phyloP scores from a whole-genome alignment of 2,329 filamentous ascomycete species.

The Stachybotrys chlorohalonatus region DNA sequence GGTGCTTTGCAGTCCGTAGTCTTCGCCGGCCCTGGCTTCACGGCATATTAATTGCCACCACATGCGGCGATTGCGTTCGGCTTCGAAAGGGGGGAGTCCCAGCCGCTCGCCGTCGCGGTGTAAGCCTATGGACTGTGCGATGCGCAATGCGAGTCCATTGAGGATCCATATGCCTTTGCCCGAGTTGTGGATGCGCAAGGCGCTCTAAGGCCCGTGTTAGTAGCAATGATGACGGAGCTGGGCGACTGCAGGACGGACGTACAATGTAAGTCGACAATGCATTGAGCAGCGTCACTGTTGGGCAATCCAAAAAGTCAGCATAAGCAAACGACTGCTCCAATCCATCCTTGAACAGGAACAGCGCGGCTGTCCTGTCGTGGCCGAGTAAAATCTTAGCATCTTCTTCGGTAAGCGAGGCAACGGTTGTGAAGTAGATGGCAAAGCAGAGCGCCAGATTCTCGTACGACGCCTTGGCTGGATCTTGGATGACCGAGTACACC shows the following conservation, averaged over 20 bases:
- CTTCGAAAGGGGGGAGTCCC: constrained; percentile 31
- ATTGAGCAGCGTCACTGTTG: constrained; percentile 24
- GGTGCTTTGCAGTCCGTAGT: constrained; percentile 9
- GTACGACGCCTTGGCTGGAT: constrained; percentile 14
- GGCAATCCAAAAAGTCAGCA: constrained; percentile 29
- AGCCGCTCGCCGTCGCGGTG: constrained; percentile 33
- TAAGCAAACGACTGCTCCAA: constrained; percentile 28
- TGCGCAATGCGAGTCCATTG: constrained; percentile 36
- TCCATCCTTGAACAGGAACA: constrained; percentile 20
- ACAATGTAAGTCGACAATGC: constrained; percentile 29
- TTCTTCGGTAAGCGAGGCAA: constrained; percentile 27
- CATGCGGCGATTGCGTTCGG: constrained; percentile 44
- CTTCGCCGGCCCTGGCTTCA: constrained; percentile 13
- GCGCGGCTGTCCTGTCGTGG: constrained; percentile 10
- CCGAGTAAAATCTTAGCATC: constrained; percentile 22
- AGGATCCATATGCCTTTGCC: constrained; percentile 28
- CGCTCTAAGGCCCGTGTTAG: constrained; percentile 9
- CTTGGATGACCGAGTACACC: constrained; percentile 20
- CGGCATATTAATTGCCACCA: constrained; percentile 45
- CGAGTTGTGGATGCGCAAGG: constrained; percentile 21
- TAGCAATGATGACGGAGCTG: constrained; percentile 1
- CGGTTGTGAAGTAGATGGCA: constrained; percentile 39
- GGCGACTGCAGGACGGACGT: background rate
- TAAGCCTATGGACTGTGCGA: constrained; percentile 44
- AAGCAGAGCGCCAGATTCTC: constrained; percentile 30